phyloP scores from a whole-genome alignment of 2,329 filamentous ascomycete genomes.

The Botrytis aclada region DNA sequence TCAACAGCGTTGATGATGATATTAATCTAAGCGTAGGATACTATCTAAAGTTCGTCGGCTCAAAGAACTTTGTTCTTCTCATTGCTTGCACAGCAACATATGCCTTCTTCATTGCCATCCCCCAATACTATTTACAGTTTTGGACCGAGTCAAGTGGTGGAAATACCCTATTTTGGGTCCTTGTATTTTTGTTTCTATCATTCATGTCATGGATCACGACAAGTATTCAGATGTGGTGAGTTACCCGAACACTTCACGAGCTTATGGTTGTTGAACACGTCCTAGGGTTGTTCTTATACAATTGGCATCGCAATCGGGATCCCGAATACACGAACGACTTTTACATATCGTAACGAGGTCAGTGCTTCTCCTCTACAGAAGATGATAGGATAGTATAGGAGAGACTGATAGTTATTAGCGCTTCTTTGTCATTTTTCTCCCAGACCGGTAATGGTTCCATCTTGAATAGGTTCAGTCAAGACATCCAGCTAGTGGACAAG shows the following conservation, averaged over 20 bases:
- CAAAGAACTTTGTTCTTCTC: constrained; percentile 2
- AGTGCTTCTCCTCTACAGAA: constrained; percentile 24
- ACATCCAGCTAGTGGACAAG: constrained; percentile 25
- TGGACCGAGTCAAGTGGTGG: background rate
- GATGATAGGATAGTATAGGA: background rate
- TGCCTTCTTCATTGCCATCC: constrained; percentile 12
- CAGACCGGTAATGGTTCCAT: constrained; percentile 43
- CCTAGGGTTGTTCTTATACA: constrained; percentile 26
- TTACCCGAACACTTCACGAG: background rate
- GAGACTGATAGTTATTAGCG: constrained; percentile 2
- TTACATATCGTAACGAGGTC: constrained; percentile 34
- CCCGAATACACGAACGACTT: constrained; percentile 35
- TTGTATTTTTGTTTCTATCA: background rate
- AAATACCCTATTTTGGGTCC: background rate
- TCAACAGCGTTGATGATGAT: background rate
- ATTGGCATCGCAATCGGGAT: constrained; percentile 42
- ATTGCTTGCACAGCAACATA: background rate
- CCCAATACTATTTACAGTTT: constrained; percentile 3
- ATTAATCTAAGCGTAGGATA: constrained; percentile 9
- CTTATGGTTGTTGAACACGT: background rate
- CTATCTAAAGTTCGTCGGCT: constrained; percentile 8
- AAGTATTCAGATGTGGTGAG: constrained; percentile 11
- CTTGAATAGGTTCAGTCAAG: constrained; percentile 40
- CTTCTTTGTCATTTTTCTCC: constrained; percentile 39
- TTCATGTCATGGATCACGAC: constrained; percentile 7